Conservation (phyloP, 805 yeast species). For the Pichia gijzeniarum region DNA sequence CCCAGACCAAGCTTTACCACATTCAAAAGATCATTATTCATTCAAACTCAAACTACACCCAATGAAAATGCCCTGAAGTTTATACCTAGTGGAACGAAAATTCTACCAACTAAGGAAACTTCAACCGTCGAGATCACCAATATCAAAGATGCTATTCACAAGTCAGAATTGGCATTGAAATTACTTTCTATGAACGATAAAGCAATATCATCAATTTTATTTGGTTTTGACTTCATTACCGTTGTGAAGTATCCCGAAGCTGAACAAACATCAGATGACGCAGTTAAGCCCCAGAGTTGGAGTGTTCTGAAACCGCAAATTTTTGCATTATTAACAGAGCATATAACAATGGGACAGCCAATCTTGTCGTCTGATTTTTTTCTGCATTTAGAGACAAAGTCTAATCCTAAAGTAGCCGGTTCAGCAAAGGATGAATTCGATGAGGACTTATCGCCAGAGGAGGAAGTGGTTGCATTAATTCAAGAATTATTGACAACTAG, state of each 20-base stretch:
- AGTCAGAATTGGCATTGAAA: constrained; percentile 72
- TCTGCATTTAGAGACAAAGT: constrained; percentile 30
- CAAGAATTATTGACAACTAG: constrained; percentile 90
- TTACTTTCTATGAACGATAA: constrained; percentile 62
- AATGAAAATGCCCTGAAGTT: constrained; percentile 83
- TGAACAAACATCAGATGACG: background rate
- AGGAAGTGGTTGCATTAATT: constrained; percentile 81
- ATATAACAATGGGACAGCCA: constrained; percentile 48
- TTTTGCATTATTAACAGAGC: constrained; percentile 51
- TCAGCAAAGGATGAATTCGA: constrained; percentile 40
- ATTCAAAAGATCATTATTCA: constrained; percentile 38
- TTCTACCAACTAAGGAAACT: constrained; percentile 51
- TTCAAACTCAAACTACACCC: constrained; percentile 82
- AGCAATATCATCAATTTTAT: constrained; percentile 64
- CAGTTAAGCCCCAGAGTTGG: constrained; percentile 36
- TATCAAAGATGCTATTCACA: constrained; percentile 63
- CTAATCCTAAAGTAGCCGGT: constrained; percentile 28
- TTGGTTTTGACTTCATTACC: constrained; percentile 80
- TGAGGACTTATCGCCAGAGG: constrained; percentile 39
- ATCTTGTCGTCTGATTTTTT: constrained; percentile 39
- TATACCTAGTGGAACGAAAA: constrained; percentile 54
- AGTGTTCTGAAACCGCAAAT: constrained; percentile 59
- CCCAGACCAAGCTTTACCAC: background rate
- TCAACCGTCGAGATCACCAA: constrained; percentile 63
- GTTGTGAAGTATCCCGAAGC: constrained; percentile 53